Base-by-base conservation (phyloP, 768 basidiomycete genomes). In the Leccinum obscurum region DNA sequence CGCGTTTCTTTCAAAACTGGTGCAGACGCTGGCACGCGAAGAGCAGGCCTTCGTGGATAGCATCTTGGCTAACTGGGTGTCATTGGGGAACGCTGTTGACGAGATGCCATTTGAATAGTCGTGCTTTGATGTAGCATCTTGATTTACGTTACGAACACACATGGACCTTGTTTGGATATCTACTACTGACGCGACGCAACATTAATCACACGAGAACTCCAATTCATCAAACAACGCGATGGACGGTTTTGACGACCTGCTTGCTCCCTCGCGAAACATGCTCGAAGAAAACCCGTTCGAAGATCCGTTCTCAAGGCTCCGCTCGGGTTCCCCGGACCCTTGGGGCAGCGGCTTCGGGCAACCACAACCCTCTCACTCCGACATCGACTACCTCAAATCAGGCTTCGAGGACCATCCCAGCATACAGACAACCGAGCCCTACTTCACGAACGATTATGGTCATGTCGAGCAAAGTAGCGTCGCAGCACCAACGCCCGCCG, bases 71-170 rank as follows among this genome's bases (percentile, higher is more conserved):
- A 89, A 90, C 58, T 98, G 95, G 95, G 77, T 80, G 48, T 87
- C 85, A 4, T 76, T 96, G 56, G 78, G 78, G 26, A 86, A 89
- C 56, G 83, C 81, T 44, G 82, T 94, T 41, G 87, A 90, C 64
- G 76, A 76, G 53, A 96, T 98, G 93, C 93, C 95, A 6, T 86
- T 86, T 52, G 95, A 95, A 70, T 95, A 76, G 81, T 60, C 39
- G 44, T 53, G 55, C 39, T 61, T 50, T 35, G 34, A 50, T 57
- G 59, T 69, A 64, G 28, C 52, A 58, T 35, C 55, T 57, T 70
- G 56, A 61, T 56, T 59, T 65, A 60, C 48, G 56, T 58, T 65
- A 60, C 49, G 60, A 26, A 44, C 53, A 34, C 14, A 48, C 30
- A 57, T 20, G 56, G 41, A 55, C 28, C 44, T 60, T 67, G 55